Evolutionary conservation across 2,329 filamentous ascomycete genomes (phyloP).

Genomic region (Fulvia fulva): DNA sequence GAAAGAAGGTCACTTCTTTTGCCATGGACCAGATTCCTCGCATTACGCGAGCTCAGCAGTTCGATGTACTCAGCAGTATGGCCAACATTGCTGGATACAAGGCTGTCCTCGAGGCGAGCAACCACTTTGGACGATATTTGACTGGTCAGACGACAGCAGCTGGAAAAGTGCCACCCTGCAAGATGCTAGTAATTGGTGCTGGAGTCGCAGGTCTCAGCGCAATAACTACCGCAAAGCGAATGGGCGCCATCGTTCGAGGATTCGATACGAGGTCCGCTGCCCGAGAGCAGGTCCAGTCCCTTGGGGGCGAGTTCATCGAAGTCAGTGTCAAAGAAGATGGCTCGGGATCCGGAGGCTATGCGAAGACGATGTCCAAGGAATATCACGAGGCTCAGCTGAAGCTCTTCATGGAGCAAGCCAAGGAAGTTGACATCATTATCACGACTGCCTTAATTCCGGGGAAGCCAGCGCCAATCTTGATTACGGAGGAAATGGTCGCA

Average conservation of each 20-base stretch:
- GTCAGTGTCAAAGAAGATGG: constrained; percentile 82
- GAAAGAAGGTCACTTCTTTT: constrained; percentile 69
- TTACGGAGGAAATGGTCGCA: constrained; percentile 74
- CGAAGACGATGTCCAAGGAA: constrained; percentile 90
- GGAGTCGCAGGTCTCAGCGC: constrained; percentile 85
- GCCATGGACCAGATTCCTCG: constrained; percentile 92
- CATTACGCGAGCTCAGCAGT: constrained; percentile 82
- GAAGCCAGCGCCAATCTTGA: constrained; percentile 74
- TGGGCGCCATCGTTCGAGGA: constrained; percentile 84
- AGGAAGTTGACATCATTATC: constrained; percentile 87
- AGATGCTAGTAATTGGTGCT: constrained; percentile 84
- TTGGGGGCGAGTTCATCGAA: constrained; percentile 86
- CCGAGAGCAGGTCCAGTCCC: constrained; percentile 82
- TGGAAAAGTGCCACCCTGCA: constrained; percentile 84
- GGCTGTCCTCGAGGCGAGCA: constrained; percentile 82
- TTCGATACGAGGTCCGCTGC: constrained; percentile 89
- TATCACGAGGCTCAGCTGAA: constrained; percentile 93
- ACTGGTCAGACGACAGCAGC: constrained; percentile 88
- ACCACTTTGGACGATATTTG: constrained; percentile 81
- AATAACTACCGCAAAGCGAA: constrained; percentile 77
- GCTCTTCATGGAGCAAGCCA: constrained; percentile 80
- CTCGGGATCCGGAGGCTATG: constrained; percentile 78
- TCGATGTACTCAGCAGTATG: constrained; percentile 86
- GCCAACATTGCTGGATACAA: constrained; percentile 94
- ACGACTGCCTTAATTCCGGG: constrained; percentile 90